Evolutionary conservation across 208 protist genomes (phyloP), one percentile per base, ranked within the genome.

Genomic region (Leptomonas pyrrhocoris): DNA sequence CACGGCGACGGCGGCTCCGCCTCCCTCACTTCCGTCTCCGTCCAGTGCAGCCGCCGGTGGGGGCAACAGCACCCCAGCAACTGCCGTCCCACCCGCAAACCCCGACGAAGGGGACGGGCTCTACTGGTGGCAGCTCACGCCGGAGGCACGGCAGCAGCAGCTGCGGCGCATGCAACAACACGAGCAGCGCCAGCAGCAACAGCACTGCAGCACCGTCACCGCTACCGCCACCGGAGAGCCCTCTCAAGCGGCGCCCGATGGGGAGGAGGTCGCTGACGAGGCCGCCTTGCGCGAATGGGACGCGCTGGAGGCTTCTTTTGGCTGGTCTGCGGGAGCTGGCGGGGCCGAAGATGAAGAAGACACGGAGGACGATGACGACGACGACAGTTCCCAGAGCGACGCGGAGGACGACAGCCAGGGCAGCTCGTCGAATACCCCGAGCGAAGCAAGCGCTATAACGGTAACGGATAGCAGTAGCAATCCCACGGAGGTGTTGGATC

Each of bases 121-220:
- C 6, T 88, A 93, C 57, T 93, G 87, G 84, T 90, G 87, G 83
- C 70, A 93, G 51, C 56, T 93, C 50, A 77, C 74, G 21, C 81
- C 71, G 3, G 84, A 93, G 34, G 75, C 78, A 34, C 81, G 74
- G 19, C 81, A 86, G 18, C 77, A 55, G 21, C 77, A 86, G 21
- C 70, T 93, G n/a, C 73, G 59, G 31, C 74, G 73, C 2, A 61
- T 80, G 57, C 74, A 85, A 38, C 63, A 72, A 25, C 40, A 71
- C 19, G 61, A 64, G 43, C 66, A 79, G 42, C 80, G 51, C 19
- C 51, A 72, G 34, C 58, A 49, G 13, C 66, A 72, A 50, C 70
- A 61, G 51, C 28, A 58, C 18, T 58, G 55, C 45, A 62, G 9
- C 5, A 45, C 30, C 11, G 54, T 46, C n/a, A 30, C 18, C 3